Evolutionary conservation across 306 rosid genomes (phyloP).

Genomic region (Vigna nakashimae): DNA sequence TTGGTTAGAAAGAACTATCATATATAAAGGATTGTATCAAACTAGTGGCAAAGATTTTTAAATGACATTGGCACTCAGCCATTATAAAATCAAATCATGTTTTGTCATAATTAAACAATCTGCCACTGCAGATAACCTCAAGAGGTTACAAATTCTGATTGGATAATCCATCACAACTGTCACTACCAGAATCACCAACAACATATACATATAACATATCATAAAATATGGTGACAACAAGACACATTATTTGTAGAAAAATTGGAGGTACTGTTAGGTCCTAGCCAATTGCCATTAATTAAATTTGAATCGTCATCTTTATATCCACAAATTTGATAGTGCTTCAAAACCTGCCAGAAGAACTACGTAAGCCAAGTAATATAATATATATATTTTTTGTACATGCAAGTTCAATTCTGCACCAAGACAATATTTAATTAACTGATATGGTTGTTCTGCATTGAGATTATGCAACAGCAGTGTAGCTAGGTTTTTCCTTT

Average conservation of each 20-base stretch:
- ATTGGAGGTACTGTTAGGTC: slow-evolving; percentile 17
- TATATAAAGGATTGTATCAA: slow-evolving; percentile 29
- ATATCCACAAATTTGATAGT: slow-evolving; percentile 61
- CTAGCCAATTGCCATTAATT: slow-evolving; percentile 35
- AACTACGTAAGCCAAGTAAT: slow-evolving; percentile 59
- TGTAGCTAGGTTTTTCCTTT: neutral
- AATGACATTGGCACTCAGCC: slow-evolving; percentile 42
- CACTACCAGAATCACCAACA: slow-evolving; percentile 31
- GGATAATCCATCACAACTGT: slow-evolving; percentile 43
- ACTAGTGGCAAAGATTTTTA: slow-evolving; percentile 36
- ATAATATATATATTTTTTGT: slow-evolving; percentile 22
- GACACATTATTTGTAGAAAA: slow-evolving; percentile 32
- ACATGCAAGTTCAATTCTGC: slow-evolving; percentile 40
- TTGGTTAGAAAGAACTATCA: neutral
- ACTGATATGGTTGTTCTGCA: neutral
- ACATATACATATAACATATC: slow-evolving; percentile 10
- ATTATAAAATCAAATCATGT: slow-evolving; percentile 34
- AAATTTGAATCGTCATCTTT: slow-evolving; percentile 44
- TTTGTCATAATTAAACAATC: slow-evolving; percentile 25
- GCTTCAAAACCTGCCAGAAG: slow-evolving; percentile 52
- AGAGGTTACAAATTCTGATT: slow-evolving; percentile 1
- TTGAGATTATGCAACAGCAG: neutral
- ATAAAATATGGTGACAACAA: slow-evolving; percentile 44
- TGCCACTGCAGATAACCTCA: slow-evolving; percentile 11
- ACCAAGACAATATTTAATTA: slow-evolving; percentile 19